These are phyloP conservation scores for Candida andamanensis DNA, from an alignment of 805 yeast species.

Conservation along the genomic window DNA sequence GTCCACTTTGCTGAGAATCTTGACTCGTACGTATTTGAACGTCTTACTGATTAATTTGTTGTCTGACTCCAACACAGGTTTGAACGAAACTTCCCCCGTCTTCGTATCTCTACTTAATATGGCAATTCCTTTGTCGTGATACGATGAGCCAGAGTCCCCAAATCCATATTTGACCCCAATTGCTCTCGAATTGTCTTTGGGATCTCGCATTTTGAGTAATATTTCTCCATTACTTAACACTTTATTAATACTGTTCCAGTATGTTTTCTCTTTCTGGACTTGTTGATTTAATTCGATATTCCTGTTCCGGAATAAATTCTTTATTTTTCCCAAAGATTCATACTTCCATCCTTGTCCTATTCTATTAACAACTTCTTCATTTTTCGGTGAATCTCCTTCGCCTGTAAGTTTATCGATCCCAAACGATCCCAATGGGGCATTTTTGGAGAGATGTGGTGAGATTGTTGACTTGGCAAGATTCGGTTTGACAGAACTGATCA, in stretches of 20 bases:
- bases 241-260: constrained; percentile 56
- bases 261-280: constrained; percentile 54
- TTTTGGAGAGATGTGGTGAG: constrained; percentile 75
- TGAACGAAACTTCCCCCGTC: constrained; percentile 30
- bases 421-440: constrained; percentile 71
- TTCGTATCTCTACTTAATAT: constrained; percentile 47
- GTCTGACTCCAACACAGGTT: constrained; percentile 23
- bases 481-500: constrained; percentile 77
- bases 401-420: constrained; percentile 40
- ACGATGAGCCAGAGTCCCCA: constrained; percentile 84
- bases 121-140: constrained; percentile 72
- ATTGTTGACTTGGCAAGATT: constrained; percentile 83
- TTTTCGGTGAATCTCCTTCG: constrained; percentile 13
- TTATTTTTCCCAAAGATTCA: constrained; percentile 56
- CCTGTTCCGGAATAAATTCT: constrained; percentile 46
- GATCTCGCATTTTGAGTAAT: constrained; percentile 61
- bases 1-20: constrained; percentile 51
- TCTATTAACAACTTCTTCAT: constrained; percentile 25
- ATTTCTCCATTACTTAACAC: constrained; percentile 51
- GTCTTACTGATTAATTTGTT: constrained; percentile 31
- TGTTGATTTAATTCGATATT: constrained; percentile 49
- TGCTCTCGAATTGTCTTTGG: constrained; percentile 39
- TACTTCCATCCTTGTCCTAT: constrained; percentile 83
- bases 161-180: constrained; percentile 87
- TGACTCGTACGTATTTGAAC: constrained; percentile 52